Percentiles rank a stretch among this genome's conserved stretches.
These are phyloP conservation scores for Lasiodiplodia sp. DNA, from an alignment of 2,329 filamentous ascomycete genomes.

Conservation along the genomic window DNA sequence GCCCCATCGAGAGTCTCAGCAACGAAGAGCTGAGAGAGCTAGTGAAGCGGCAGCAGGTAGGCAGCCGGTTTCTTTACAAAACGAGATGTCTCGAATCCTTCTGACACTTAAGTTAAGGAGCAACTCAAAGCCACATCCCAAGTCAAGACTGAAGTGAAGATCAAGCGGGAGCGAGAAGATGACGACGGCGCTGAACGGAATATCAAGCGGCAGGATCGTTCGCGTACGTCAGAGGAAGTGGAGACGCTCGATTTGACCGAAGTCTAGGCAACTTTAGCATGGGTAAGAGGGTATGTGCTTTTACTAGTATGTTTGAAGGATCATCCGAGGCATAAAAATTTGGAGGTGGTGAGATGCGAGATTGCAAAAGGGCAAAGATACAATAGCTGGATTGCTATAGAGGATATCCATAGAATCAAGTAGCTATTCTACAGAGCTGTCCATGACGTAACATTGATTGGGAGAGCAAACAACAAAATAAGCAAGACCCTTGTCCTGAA, in stretches of 20 bases:
- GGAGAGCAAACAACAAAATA: neutral
- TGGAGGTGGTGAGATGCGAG: too few relatives aligned
- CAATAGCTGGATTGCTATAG: neutral
- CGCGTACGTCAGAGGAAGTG: neutral
- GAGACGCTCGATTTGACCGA: conserved; percentile 4
- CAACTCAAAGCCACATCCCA: neutral
- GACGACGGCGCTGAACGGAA: neutral
- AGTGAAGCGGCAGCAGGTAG: conserved; percentile 34
- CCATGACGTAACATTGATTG: neutral
- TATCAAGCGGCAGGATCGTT: neutral
- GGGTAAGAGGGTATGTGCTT: neutral
- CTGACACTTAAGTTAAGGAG: neutral
- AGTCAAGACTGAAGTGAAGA: neutral
- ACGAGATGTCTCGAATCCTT: neutral
- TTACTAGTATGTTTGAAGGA: neutral
- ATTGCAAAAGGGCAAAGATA: too few relatives aligned
- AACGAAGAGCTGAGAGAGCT: conserved; percentile 38
- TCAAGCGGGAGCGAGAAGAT: neutral
- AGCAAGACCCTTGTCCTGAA: neutral
- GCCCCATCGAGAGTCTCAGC: conserved; percentile 35
- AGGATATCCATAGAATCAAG: neutral
- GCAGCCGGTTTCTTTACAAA: neutral
- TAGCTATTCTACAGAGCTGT: neutral
- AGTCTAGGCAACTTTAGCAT: neutral
- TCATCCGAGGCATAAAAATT: too few relatives aligned